These are phyloP conservation scores for Microbotryum violaceum DNA, from an alignment of 1,284 basidiomycete species.

Conservation along the genomic window DNA sequence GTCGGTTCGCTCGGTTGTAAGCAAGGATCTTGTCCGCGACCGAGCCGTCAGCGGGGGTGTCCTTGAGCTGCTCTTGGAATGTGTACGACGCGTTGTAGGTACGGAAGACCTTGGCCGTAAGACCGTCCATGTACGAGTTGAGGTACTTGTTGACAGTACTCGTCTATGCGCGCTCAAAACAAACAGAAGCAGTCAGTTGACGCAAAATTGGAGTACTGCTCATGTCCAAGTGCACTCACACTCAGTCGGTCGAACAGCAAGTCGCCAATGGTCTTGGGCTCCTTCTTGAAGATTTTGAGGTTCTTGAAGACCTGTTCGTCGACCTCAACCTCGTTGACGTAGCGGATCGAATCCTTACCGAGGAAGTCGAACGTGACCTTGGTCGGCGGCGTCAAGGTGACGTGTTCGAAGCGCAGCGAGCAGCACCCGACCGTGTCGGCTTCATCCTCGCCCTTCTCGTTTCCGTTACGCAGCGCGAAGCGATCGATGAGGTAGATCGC, in stretches of 20 bases:
- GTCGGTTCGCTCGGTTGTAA: slow-evolving; percentile 90
- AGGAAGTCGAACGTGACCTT: slow-evolving; percentile 85
- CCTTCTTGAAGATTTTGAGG: slow-evolving; percentile 77
- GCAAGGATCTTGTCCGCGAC: slow-evolving; percentile 87
- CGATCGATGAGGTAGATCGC: slow-evolving; percentile 96
- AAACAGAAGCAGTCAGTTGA: background rate
- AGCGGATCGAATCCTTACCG: slow-evolving; percentile 95
- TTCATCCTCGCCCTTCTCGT: slow-evolving; percentile 97
- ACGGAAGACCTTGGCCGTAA: slow-evolving; percentile 97
- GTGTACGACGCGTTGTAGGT: slow-evolving; percentile 95
- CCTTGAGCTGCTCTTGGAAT: slow-evolving; percentile 78
- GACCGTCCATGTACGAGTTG: slow-evolving; percentile 82
- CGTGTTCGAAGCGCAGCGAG: slow-evolving; percentile 86
- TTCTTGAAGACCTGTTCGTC: slow-evolving; percentile 85
- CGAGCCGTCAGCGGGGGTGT: slow-evolving; percentile 61
- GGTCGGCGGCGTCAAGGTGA: slow-evolving; percentile 78
- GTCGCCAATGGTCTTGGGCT: slow-evolving; percentile 79
- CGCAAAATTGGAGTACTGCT: background rate
- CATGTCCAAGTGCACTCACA: slow-evolving; percentile 27
- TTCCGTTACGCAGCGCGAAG: slow-evolving; percentile 89
- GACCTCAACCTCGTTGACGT: slow-evolving; percentile 72
- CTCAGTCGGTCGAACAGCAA: slow-evolving; percentile 75
- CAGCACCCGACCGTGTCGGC: slow-evolving; percentile 97
- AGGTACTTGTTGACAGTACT: slow-evolving; percentile 79
- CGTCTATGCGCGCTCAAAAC: slow-evolving; percentile 54